Evolutionary conservation across 2,329 filamentous ascomycete species (phyloP).

Genomic region (Shiraia sp.): DNA sequence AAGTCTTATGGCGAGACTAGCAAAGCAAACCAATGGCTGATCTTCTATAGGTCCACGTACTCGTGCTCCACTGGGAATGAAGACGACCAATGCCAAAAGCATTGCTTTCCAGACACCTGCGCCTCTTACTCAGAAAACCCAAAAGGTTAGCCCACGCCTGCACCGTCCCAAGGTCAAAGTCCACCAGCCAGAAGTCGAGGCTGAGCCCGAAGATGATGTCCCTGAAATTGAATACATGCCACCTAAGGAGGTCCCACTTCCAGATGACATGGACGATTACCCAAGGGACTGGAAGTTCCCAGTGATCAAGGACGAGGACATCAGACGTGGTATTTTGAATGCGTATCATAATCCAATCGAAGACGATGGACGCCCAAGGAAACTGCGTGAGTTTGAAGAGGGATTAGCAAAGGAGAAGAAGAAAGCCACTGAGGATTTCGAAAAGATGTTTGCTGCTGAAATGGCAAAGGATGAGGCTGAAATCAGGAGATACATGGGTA

Average conservation of each 20-base stretch:
- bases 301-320: constrained; percentile 58
- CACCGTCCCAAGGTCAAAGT: constrained; percentile 62
- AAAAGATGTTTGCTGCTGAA: constrained; percentile 66
- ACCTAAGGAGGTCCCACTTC: constrained; percentile 64
- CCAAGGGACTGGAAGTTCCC: constrained; percentile 57
- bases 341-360: constrained; percentile 62
- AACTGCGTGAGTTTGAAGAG: constrained; percentile 61
- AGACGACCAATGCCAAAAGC: constrained; percentile 93
- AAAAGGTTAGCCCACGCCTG: constrained; percentile 65
- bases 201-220: constrained; percentile 60
- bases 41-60: constrained; percentile 49
- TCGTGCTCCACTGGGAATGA: constrained; percentile 85
- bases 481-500: constrained; percentile 44
- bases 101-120: constrained; percentile 68
- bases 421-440: constrained; percentile 68
- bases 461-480: constrained; percentile 56
- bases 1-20: constrained; percentile 6
- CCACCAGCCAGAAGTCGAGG: constrained; percentile 59
- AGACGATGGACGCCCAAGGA: constrained; percentile 66
- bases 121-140: constrained; percentile 67
- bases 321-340: constrained; percentile 56
- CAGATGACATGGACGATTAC: constrained; percentile 72
- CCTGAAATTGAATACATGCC: constrained; percentile 91
- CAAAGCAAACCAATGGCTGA: constrained; percentile 5
- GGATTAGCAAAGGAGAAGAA: constrained; percentile 50